phyloP scores from a whole-genome alignment of 2,329 filamentous ascomycete species.

The Aspergillus sojae region DNA sequence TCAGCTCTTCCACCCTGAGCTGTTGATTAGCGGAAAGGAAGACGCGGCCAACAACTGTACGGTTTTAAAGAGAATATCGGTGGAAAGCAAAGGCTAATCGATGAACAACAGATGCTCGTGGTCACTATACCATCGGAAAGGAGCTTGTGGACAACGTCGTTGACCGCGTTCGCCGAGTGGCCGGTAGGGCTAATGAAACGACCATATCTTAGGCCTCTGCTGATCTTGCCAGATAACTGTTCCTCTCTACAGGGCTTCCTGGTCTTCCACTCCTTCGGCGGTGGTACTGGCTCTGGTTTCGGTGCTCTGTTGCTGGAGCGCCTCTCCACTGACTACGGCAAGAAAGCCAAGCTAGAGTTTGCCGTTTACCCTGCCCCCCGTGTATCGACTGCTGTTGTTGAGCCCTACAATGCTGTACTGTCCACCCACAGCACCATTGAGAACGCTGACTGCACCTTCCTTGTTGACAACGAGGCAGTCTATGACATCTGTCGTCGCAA shows the following conservation, averaged over 20 bases:
- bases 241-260: constrained; percentile 67
- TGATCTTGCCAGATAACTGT: constrained; percentile 59
- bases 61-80: constrained; percentile 16
- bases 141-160: constrained; percentile 66
- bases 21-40: constrained; percentile 69
- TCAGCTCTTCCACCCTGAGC: constrained; percentile 67
- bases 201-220: constrained; percentile 9
- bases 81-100: constrained; percentile 18
- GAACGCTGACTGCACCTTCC: constrained; percentile 69
- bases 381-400: constrained; percentile 67
- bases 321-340: constrained; percentile 66
- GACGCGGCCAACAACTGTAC: constrained; percentile 70
- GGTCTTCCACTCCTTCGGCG: constrained; percentile 70
- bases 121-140: constrained; percentile 71
- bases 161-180: constrained; percentile 66
- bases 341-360: constrained; percentile 71
- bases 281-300: constrained; percentile 69
- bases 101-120: constrained; percentile 59
- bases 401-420: constrained; percentile 66
- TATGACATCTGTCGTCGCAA: constrained; percentile 69
- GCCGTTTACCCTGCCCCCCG: constrained; percentile 67
- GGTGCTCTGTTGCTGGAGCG: constrained; percentile 67
- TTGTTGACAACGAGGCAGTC: constrained; percentile 70
- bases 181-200: constrained; percentile 48
- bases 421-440: constrained; percentile 65